phyloP scores from a whole-genome alignment of 2,329 filamentous ascomycete species.

The Trichoderma simmonsii region DNA sequence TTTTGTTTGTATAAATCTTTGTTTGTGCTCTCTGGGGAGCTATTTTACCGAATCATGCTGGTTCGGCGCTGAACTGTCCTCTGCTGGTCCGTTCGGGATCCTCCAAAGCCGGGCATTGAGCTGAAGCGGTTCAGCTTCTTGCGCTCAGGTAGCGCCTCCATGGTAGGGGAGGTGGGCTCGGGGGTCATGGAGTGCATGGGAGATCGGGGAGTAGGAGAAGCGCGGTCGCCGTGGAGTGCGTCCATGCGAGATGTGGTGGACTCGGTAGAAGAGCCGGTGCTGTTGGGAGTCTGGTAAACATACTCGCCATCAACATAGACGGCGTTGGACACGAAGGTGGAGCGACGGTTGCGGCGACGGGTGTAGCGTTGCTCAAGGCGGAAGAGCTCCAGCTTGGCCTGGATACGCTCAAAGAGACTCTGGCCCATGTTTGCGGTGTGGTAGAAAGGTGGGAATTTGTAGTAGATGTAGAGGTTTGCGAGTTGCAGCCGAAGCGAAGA shows the following conservation, averaged over 20 bases:
- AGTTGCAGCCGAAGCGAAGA: background rate
- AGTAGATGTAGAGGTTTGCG: background rate
- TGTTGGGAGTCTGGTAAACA: conserved; percentile 67
- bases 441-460: background rate
- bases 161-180: conserved; percentile 25
- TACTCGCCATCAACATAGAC: conserved; percentile 96
- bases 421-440: conserved; percentile 42
- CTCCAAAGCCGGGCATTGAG: conserved; percentile 55
- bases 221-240: conserved; percentile 37
- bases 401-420: conserved; percentile 57
- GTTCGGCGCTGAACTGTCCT: conserved; percentile 41
- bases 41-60: conserved; percentile 37
- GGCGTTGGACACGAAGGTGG: conserved; percentile 83
- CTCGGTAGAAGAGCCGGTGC: conserved; percentile 54
- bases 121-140: conserved; percentile 55
- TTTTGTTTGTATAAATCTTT: conserved; percentile 11
- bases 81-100: conserved; percentile 36
- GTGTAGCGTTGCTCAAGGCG: conserved; percentile 95
- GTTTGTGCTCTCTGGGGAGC: background rate
- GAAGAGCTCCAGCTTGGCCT: conserved; percentile 81
- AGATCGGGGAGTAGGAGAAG: conserved; percentile 15
- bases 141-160: conserved; percentile 34
- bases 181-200: conserved; percentile 26
- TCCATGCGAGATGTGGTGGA: conserved; percentile 37
- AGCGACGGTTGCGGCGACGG: conserved; percentile 78